A percentile compares a stretch with the other conserved stretches of the same genome.
Evolutionary conservation across 768 basidiomycete genomes (phyloP).

Genomic region (Trametes villosa): DNA sequence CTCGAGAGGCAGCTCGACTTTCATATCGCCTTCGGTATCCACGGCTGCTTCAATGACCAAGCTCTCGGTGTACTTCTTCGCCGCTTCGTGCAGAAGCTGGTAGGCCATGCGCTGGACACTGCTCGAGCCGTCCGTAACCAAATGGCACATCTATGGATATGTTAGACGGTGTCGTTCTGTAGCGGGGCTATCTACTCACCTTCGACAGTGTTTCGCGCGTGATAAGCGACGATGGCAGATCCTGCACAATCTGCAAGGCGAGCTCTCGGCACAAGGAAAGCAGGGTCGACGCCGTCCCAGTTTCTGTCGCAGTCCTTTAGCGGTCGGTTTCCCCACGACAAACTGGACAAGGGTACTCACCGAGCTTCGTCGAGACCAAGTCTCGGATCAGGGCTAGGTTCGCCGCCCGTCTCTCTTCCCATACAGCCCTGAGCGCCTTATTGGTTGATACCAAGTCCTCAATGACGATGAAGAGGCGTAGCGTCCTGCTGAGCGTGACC

Average conservation of each 20-base stretch:
- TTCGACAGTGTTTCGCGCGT: slow-evolving; percentile 66
- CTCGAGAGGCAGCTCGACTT: slow-evolving; percentile 65
- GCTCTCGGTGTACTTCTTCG: slow-evolving; percentile 76
- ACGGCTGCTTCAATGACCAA: slow-evolving; percentile 88
- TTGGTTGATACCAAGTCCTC: slow-evolving; percentile 75
- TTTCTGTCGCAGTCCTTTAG: slow-evolving; percentile 11
- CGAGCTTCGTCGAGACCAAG: slow-evolving; percentile 55
- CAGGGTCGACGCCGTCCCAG: slow-evolving; percentile 51
- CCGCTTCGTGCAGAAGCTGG: slow-evolving; percentile 67
- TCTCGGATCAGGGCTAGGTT: slow-evolving; percentile 65
- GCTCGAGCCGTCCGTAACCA: slow-evolving; percentile 65
- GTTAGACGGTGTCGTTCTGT: neutral
- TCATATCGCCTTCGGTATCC: slow-evolving; percentile 61
- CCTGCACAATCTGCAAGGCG: slow-evolving; percentile 68
- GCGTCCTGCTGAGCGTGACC: slow-evolving; percentile 67
- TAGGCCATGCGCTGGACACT: slow-evolving; percentile 82
- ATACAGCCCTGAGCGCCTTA: slow-evolving; percentile 68
- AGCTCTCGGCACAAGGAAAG: slow-evolving; percentile 69
- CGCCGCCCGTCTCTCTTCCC: slow-evolving; percentile 59
- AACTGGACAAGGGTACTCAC: slow-evolving; percentile 42
- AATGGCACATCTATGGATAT: slow-evolving; percentile 69
- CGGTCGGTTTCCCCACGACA: neutral
- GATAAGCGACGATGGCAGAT: slow-evolving; percentile 65
- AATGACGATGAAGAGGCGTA: slow-evolving; percentile 67
- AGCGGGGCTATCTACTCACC: slow-evolving; percentile 40